Percentiles rank a stretch among this genome's conserved stretches.
Evolutionary conservation across 768 basidiomycete genomes (phyloP).

Genomic region (Amanita thiersii): DNA sequence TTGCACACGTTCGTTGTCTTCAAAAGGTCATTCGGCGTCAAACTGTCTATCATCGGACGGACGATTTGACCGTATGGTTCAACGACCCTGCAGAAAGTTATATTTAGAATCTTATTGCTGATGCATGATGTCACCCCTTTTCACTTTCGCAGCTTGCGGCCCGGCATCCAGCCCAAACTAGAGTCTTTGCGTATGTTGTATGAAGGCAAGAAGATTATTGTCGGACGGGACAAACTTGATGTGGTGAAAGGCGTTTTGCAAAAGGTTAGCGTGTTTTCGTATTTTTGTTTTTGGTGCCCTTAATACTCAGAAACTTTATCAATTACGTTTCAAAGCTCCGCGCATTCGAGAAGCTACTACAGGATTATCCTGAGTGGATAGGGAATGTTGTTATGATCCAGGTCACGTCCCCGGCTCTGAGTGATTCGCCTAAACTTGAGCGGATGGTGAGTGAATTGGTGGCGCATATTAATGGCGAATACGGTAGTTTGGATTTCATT

Average conservation of each 20-base stretch:
- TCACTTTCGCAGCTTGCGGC: constrained; percentile 38
- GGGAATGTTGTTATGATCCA: constrained; percentile 85
- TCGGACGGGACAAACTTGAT: constrained; percentile 95
- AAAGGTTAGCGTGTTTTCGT: constrained; percentile 47
- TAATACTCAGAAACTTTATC: background rate
- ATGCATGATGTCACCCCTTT: background rate
- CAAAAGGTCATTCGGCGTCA: no score
- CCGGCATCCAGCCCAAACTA: constrained; percentile 86
- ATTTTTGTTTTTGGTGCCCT: background rate
- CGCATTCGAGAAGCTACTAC: constrained; percentile 90
- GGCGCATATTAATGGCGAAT: constrained; percentile 92
- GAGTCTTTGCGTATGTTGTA: constrained; percentile 79
- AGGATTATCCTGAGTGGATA: constrained; percentile 93
- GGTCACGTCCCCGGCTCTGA: constrained; percentile 89
- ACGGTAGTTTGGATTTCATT: constrained; percentile 89
- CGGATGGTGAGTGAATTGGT: constrained; percentile 90
- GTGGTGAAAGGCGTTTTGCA: constrained; percentile 98
- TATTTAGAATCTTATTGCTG: background rate
- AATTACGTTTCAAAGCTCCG: constrained; percentile 49
- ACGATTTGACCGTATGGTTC: background rate
- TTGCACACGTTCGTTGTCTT: background rate
- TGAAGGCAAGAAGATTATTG: constrained; percentile 96
- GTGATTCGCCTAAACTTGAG: constrained; percentile 91
- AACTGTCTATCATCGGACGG: no score
- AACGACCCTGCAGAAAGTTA: background rate